Evolutionary conservation across 164 flowering plant species (phyloP).

Genomic region (Vitis cinerea): DNA sequence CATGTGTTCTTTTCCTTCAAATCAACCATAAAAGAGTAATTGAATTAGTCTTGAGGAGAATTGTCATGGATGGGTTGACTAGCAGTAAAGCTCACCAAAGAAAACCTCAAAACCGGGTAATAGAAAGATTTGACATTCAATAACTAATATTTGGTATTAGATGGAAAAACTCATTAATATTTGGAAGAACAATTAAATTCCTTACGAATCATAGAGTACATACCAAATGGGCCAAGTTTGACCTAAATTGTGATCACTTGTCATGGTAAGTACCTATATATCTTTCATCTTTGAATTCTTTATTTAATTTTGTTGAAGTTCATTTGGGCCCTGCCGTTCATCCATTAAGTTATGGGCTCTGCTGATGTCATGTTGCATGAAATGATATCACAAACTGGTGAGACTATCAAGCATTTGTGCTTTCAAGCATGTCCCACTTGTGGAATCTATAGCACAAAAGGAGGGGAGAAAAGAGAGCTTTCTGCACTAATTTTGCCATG

Average conservation of each 20-base stretch:
- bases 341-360: not conserved
- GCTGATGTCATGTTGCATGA: not conserved
- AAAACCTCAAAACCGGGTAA: no score
- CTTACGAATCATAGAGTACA: no score
- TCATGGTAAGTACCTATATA: no score
- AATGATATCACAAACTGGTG: not conserved
- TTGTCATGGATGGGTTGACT: not conserved
- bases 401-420: not conserved
- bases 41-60: not conserved
- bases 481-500: no score
- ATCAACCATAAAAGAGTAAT: not conserved
- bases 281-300: no score
- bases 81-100: not conserved
- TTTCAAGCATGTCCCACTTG: no score
- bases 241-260: no score
- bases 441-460: no score
- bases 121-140: not conserved
- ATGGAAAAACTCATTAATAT: no score
- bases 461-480: no score
- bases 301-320: not conserved
- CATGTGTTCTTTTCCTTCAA: not conserved
- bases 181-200: no score
- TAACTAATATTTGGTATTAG: not conserved
- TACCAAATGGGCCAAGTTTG: no score
- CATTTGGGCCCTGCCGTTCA: not conserved